These are phyloP conservation scores for Bruguiera parviflora DNA, from an alignment of 345 rosid genomes.

Conservation along the genomic window DNA sequence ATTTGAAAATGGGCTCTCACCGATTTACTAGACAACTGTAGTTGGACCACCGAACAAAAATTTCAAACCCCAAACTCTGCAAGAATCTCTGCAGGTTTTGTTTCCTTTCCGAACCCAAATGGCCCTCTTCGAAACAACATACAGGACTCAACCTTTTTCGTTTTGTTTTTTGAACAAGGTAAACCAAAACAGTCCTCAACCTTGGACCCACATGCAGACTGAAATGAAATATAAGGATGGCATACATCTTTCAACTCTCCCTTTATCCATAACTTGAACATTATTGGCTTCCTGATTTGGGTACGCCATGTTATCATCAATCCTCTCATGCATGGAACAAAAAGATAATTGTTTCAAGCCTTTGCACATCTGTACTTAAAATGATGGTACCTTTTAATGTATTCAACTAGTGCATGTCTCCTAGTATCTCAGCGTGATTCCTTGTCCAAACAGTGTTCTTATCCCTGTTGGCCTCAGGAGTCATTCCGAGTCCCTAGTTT, in stretches of 20 bases:
- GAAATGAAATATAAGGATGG: neutral
- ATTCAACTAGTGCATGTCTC: neutral
- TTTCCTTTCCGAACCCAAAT: slow-evolving; percentile 19
- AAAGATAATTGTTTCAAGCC: slow-evolving; percentile 3
- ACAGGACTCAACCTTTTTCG: neutral
- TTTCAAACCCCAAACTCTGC: slow-evolving; percentile 11
- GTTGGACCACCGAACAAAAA: slow-evolving; percentile 29
- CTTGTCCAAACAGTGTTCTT: neutral
- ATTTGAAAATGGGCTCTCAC: neutral
- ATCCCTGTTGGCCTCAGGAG: neutral
- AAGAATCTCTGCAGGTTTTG: slow-evolving; percentile 48
- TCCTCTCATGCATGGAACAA: neutral
- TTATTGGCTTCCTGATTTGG: neutral
- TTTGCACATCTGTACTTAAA: neutral
- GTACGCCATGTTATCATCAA: neutral
- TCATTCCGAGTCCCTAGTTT: neutral
- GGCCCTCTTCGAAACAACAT: slow-evolving; percentile 7
- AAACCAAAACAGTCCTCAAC: neutral
- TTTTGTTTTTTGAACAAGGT: neutral
- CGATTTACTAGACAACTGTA: slow-evolving; percentile 20
- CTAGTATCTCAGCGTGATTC: neutral
- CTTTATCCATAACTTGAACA: neutral
- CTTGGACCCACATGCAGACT: slow-evolving; percentile 19
- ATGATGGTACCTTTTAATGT: neutral
- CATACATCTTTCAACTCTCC: neutral